Evolutionary conservation across 75 land plant species (phyloP).

Genomic region (Isoetes taiwanensis): DNA sequence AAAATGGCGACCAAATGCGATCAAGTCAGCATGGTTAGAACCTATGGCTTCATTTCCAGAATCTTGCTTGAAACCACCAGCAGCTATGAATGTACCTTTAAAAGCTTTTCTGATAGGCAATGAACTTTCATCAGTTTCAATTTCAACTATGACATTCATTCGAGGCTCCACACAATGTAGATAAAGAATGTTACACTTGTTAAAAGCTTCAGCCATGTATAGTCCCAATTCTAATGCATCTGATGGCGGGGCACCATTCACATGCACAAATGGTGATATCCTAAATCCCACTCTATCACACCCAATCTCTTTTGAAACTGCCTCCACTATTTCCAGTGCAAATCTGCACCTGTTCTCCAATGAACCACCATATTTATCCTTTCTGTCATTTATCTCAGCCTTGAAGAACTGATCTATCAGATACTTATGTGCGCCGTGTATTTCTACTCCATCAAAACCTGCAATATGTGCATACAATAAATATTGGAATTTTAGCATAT

Average conservation of each 20-base stretch:
- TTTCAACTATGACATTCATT: slow-evolving; percentile 5
- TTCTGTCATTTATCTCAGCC: background rate
- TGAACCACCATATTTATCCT: background rate
- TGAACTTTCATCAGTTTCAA: slow-evolving; percentile 3
- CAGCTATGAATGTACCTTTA: slow-evolving; percentile 20
- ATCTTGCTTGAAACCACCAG: slow-evolving; percentile 24
- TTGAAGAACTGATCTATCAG: background rate
- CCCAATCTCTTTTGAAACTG: slow-evolving; percentile 43
- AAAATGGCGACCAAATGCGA: slow-evolving; percentile 36
- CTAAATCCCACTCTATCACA: slow-evolving; percentile 45
- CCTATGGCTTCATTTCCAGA: slow-evolving; percentile 24
- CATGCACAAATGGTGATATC: slow-evolving; percentile 41
- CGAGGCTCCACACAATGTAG: slow-evolving; percentile 30
- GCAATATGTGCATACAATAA: no score
- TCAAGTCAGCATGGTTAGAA: slow-evolving; percentile 40
- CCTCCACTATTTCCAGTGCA: slow-evolving; percentile 38
- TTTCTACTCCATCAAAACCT: background rate
- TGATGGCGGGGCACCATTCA: slow-evolving; percentile 35
- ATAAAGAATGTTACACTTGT: slow-evolving; percentile 26
- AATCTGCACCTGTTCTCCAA: background rate
- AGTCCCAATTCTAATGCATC: slow-evolving; percentile 41
- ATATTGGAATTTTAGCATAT: no score
- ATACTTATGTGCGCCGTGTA: background rate
- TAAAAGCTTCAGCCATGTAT: slow-evolving; percentile 34
- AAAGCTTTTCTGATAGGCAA: slow-evolving; percentile 18